These are phyloP conservation scores for Cytidiella melzeri DNA, from an alignment of 768 basidiomycete genomes.

Conservation along the genomic window DNA sequence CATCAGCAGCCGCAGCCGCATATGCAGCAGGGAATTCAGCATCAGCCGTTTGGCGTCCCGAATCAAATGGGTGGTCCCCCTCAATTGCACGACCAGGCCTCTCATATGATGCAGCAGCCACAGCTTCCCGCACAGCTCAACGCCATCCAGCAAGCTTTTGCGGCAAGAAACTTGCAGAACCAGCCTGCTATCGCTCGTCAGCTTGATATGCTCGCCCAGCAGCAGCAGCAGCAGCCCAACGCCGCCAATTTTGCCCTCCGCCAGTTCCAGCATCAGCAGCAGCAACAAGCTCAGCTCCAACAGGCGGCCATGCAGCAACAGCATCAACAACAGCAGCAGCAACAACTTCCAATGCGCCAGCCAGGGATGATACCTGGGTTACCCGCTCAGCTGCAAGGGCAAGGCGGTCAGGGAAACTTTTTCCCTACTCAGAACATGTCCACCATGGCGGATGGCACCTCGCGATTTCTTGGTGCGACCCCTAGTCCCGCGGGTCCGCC, in stretches of 20 bases:
- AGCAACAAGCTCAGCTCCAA: not conserved
- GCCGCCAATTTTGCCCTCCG: conserved; percentile 8
- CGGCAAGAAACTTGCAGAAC: conserved; percentile 8
- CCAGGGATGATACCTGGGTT: conserved; percentile 1
- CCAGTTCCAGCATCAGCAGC: conserved; percentile 14
- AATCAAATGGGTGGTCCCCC: conserved; percentile 4
- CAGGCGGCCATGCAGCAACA: conserved; percentile 37
- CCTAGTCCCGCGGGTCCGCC: not conserved
- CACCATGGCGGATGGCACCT: not conserved
- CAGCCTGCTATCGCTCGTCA: conserved; percentile 14
- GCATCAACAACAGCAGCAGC: conserved; percentile 26
- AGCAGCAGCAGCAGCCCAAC: conserved; percentile 11
- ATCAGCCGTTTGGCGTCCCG: conserved; percentile 6
- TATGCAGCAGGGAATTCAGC: conserved; percentile 26
- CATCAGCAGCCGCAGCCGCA: conserved; percentile 28
- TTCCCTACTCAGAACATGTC: conserved; percentile 2
- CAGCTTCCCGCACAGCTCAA: not conserved
- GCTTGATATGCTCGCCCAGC: conserved; percentile 20
- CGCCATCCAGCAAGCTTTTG: conserved; percentile 2
- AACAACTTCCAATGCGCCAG: conserved; percentile 19
- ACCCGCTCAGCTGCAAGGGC: conserved; percentile 1
- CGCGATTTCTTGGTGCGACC: not conserved
- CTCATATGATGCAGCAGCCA: conserved; percentile 1
- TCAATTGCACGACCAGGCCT: conserved; percentile 1
- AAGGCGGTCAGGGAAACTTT: not conserved